Percentiles rank a stretch among this genome's conserved stretches.
These are phyloP conservation scores for Saururus chinensis DNA, from an alignment of 164 flowering plant genomes.

Conservation along the genomic window DNA sequence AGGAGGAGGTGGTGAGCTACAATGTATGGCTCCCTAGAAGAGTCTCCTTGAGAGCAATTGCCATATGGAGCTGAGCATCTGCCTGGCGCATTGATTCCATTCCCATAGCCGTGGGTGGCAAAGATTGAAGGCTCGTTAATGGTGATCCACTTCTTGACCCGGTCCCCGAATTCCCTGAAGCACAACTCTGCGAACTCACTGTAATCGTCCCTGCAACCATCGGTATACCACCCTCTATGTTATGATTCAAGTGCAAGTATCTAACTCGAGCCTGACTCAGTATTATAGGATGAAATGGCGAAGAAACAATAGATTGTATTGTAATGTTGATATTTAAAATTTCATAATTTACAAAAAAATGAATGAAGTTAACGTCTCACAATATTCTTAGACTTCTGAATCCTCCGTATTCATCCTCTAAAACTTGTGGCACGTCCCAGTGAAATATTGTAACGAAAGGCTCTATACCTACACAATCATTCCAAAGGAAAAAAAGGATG, in stretches of 20 bases:
- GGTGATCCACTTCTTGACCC: slow-evolving; percentile 28
- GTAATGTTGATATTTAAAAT: neutral
- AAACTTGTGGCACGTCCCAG: slow-evolving; percentile 25
- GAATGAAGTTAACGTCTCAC: slow-evolving; percentile 5
- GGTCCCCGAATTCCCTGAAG: slow-evolving; percentile 24
- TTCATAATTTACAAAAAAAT: neutral
- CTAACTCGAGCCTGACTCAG: neutral
- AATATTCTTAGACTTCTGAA: slow-evolving; percentile 18
- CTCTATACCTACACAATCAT: slow-evolving; percentile 14
- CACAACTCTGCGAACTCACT: slow-evolving; percentile 23
- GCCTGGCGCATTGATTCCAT: slow-evolving; percentile 26
- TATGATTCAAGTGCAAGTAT: too few relatives aligned
- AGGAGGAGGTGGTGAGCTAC: slow-evolving; percentile 34
- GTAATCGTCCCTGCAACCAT: slow-evolving; percentile 21
- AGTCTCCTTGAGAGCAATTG: slow-evolving; percentile 32
- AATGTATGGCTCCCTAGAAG: slow-evolving; percentile 32
- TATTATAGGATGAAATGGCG: neutral
- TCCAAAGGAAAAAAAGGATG: neutral
- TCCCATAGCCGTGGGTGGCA: slow-evolving; percentile 17
- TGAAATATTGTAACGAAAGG: slow-evolving; percentile 21
- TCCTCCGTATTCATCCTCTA: slow-evolving; percentile 27
- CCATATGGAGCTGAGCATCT: slow-evolving; percentile 27
- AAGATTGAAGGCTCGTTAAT: slow-evolving; percentile 24
- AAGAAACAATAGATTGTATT: neutral
- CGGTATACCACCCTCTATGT: neutral